Percentiles rank a stretch among this genome's conserved stretches.
These are phyloP conservation scores for Euphorbia tirucalli DNA, from an alignment of 345 rosid species.

Conservation along the genomic window DNA sequence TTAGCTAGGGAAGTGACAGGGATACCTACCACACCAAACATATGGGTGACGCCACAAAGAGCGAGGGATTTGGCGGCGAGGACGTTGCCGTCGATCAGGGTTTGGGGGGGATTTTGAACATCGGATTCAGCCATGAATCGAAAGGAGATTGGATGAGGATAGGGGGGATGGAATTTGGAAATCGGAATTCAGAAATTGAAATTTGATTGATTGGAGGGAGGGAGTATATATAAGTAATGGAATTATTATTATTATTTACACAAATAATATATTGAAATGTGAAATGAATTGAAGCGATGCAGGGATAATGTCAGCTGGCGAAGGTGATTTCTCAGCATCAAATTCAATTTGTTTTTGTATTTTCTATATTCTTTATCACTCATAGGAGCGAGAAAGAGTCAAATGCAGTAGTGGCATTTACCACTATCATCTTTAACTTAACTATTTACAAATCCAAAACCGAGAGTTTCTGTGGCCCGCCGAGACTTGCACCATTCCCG, in stretches of 20 bases:
- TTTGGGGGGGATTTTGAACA: slow-evolving; percentile 9
- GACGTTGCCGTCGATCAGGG: slow-evolving; percentile 60
- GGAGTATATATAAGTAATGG: neutral
- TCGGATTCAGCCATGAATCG: slow-evolving; percentile 31
- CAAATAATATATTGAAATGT: too few species aligned
- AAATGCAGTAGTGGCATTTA: too few species aligned
- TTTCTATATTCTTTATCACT: too few species aligned
- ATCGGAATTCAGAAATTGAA: neutral
- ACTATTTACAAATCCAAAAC: too few species aligned
- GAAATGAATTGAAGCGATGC: neutral
- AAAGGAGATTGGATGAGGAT: too few species aligned
- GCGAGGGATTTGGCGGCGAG: slow-evolving; percentile 65
- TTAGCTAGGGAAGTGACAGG: slow-evolving; percentile 91
- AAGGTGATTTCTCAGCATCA: neutral
- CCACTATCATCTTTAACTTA: too few species aligned
- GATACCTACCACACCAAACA: slow-evolving; percentile 97
- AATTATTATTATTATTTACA: too few species aligned
- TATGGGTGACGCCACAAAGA: slow-evolving; percentile 74
- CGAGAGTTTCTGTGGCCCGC: too few species aligned
- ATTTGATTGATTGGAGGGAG: neutral
- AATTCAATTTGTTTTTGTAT: neutral
- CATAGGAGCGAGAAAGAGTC: neutral
- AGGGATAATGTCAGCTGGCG: neutral
- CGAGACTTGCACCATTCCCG: too few species aligned
- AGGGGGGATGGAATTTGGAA: neutral